Percentiles rank a stretch among this genome's conserved stretches.
These are phyloP conservation scores for Conidiobolus incongruus DNA, from an alignment of 371 early-diverging fungal species.

Conservation along the genomic window DNA sequence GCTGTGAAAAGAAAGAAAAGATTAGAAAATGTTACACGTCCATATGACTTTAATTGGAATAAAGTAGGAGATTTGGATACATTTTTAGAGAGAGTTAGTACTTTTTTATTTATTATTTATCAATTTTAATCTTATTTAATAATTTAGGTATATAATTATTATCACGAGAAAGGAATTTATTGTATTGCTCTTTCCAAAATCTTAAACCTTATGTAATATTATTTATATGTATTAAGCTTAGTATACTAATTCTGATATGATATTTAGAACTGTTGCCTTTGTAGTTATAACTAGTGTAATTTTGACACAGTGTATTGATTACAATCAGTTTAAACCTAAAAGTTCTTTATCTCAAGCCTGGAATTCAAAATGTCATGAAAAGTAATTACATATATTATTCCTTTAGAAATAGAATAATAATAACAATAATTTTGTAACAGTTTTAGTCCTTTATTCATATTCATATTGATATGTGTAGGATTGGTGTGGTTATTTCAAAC, in stretches of 20 bases:
- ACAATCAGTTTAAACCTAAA: slow-evolving; percentile 39
- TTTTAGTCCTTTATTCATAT: not conserved
- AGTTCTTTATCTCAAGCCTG: slow-evolving; percentile 47
- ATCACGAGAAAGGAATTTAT: slow-evolving; percentile 51
- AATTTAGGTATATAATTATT: slow-evolving; percentile 48
- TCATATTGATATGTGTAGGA: slow-evolving; percentile 14
- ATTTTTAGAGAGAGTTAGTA: not conserved
- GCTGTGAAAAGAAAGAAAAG: not conserved
- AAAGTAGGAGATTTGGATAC: not conserved
- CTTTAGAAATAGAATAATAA: too few species aligned
- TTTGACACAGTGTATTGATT: slow-evolving; percentile 70
- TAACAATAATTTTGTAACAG: too few species aligned
- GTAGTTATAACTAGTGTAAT: slow-evolving; percentile 71
- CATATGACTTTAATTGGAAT: slow-evolving; percentile 2
- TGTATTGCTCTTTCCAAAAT: slow-evolving; percentile 45
- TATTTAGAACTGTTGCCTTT: slow-evolving; percentile 49
- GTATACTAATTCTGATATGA: slow-evolving; percentile 1
- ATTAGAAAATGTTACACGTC: not conserved
- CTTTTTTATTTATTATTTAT: too few species aligned
- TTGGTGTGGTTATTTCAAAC: slow-evolving; percentile 19
- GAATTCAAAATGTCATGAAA: slow-evolving; percentile 40
- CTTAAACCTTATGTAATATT: slow-evolving; percentile 43
- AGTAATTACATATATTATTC: slow-evolving; percentile 10
- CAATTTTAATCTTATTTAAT: too few species aligned
- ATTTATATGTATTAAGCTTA: not conserved